Base-by-base conservation (phyloP, 1,139 yeast species). In the Eremothecium coryli region DNA sequence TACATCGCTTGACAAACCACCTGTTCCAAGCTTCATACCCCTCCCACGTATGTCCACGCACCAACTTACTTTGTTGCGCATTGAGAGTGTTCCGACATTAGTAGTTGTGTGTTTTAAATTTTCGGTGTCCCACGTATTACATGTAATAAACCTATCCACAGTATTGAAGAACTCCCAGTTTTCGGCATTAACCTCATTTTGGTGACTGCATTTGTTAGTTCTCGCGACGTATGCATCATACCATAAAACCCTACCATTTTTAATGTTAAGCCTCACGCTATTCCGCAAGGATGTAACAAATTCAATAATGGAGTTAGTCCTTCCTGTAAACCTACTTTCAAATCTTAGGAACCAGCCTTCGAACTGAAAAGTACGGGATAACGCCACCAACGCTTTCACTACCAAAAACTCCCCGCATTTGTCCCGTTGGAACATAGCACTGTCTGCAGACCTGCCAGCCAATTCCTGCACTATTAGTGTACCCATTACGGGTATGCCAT, bases 11-110 rank as follows among this genome's bases (percentile, higher is more conserved):
- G 62, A 62, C 38, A 56, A 58, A 1, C 68, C 68, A 5, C 68
- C 67, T 22, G 48, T 41, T 1, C 66, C 65, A 18, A 60, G 47
- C 31, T 53, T 45, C 7, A 56, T 40, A 1, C 65, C 65, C 18
- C 68, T 42, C 1, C 67, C 67, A 66, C 66, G 63, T 20, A 63
- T 55, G 41, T 64, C 68, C 33, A 61, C 48, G 1, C 68, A 68
- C n/a, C 58, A 61, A 38, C 40, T 60, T 2, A 61, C 30, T 29
- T 61, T 60, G 10, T 49, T 46, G 15, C 44, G 46, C 1, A 48
- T 51, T 0, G 66, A 67, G 23, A 52, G 41, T 1, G 54, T 22
- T 2, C 68, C 68, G 29, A 59, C 52, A 18, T 59, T 55, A 16
- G 49, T 42, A 4, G 60, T 42, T 29, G 61, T 63, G 14, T 49